Conservation (phyloP, 192 early-diverging fungal genomes). For the Paraglomus occultum region DNA sequence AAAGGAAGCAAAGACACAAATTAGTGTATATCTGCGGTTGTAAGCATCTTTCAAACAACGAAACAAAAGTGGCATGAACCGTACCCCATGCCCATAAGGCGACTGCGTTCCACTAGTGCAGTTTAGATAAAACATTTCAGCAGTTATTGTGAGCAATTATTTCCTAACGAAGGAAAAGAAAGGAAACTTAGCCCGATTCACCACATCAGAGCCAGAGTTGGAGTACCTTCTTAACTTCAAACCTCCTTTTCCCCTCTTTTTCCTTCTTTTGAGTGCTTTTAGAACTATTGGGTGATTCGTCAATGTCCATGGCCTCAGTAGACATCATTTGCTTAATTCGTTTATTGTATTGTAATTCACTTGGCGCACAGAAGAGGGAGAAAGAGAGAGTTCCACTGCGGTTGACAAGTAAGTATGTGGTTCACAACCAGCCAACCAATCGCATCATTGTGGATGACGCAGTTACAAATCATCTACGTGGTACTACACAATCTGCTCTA, state of each 20-base stretch:
- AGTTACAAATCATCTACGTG: neutral
- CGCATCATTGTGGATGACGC: neutral
- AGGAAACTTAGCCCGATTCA: neutral
- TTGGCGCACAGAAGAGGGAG: neutral
- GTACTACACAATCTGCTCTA: neutral
- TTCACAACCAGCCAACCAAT: neutral
- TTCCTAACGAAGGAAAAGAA: neutral
- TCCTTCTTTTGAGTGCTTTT: slow-evolving; percentile 21
- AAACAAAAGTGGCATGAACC: slow-evolving; percentile 4
- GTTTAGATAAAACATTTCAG: neutral
- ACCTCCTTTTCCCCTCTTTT: slow-evolving; percentile 13
- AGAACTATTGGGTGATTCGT: slow-evolving; percentile 8
- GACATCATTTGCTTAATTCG: neutral
- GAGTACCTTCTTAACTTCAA: slow-evolving; percentile 31
- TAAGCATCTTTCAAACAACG: neutral
- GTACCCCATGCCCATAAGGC: slow-evolving; percentile 98
- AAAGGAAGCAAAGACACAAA: slow-evolving; percentile 14
- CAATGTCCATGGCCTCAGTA: slow-evolving; percentile 16
- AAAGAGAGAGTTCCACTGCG: neutral
- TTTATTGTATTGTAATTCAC: neutral
- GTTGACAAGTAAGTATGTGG: neutral
- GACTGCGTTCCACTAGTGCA: slow-evolving; percentile 91
- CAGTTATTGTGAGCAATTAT: neutral
- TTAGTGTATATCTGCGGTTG: neutral
- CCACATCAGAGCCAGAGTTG: neutral